These are phyloP conservation scores for Diaporthe ampelina DNA, from an alignment of 2,329 filamentous ascomycete genomes.

Conservation along the genomic window DNA sequence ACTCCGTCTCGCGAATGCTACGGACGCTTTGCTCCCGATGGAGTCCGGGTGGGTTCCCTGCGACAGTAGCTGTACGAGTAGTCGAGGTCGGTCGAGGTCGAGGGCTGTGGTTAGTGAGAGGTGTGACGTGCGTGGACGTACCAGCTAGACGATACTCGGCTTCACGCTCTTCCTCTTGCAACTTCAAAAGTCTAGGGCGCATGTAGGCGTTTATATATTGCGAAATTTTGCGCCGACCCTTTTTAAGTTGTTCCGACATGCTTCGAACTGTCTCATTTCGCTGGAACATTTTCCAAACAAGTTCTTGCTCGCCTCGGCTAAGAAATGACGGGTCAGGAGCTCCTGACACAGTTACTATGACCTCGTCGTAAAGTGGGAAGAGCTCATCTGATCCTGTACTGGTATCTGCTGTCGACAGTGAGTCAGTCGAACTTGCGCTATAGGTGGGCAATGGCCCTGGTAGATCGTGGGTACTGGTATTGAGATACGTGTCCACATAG, in stretches of 20 bases:
- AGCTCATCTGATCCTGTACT: neutral
- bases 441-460: neutral
- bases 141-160: neutral
- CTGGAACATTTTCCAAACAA: neutral
- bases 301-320: neutral
- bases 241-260: neutral
- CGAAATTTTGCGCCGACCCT: neutral
- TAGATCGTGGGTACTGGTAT: neutral
- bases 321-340: neutral
- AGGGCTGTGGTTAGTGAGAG: neutral
- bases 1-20: neutral
- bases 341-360: neutral
- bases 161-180: neutral
- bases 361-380: neutral
- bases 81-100: no score
- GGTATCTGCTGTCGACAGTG: neutral
- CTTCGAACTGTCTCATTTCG: neutral
- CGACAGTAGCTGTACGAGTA: neutral
- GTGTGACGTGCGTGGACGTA: neutral
- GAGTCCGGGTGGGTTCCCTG: neutral
- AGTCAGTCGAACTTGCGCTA: neutral
- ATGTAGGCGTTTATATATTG: conserved; percentile 11
- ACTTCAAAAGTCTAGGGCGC: neutral
- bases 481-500: neutral
- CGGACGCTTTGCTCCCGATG: neutral